Evolutionary conservation across 306 rosid genomes (phyloP).

Genomic region (Gillenia trifoliata): DNA sequence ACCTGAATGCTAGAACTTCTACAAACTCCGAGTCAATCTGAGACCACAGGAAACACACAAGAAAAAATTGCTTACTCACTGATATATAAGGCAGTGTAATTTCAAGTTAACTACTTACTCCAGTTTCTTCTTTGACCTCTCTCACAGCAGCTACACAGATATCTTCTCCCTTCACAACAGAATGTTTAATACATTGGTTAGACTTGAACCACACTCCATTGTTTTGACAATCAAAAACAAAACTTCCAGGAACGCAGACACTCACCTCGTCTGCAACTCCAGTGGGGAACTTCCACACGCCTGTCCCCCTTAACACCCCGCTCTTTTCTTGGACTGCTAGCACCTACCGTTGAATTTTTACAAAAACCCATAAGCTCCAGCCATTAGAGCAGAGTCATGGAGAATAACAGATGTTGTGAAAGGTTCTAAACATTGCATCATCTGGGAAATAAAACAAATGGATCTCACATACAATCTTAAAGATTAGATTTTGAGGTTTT

Average conservation of each 20-base stretch:
- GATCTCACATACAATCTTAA: background rate
- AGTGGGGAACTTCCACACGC: conserved; percentile 83
- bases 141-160: conserved; percentile 66
- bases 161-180: conserved; percentile 67
- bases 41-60: conserved; percentile 22
- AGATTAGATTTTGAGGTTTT: background rate
- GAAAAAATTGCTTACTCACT: background rate
- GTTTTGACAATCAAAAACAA: background rate
- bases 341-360: conserved; percentile 31
- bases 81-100: background rate
- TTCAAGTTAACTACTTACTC: conserved; percentile 44
- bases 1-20: conserved; percentile 78
- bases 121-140: conserved; percentile 93
- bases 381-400: background rate
- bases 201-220: background rate
- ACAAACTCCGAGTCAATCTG: conserved; percentile 84
- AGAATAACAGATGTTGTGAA: background rate
- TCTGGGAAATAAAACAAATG: background rate
- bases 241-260: background rate
- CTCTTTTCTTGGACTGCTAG: conserved; percentile 81
- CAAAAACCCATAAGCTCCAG: conserved; percentile 1
- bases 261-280: conserved; percentile 79
- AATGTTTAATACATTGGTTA: conserved; percentile 18
- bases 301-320: conserved; percentile 53
- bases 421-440: background rate